Evolutionary conservation across 768 basidiomycete genomes (phyloP), one percentile per base, ranked within the genome.

Genomic region (Tulasnella sp.): DNA sequence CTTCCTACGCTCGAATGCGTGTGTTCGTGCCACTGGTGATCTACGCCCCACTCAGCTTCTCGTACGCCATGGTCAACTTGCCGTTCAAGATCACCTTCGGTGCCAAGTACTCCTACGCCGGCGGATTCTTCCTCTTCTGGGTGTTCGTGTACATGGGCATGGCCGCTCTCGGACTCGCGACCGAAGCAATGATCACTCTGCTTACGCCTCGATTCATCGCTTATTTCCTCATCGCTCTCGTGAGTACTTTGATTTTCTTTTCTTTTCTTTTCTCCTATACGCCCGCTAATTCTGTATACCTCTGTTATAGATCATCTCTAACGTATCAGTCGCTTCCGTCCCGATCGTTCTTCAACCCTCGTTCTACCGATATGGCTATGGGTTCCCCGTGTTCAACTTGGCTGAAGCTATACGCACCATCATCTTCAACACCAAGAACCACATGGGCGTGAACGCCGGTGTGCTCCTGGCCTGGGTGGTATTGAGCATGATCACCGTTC

Each of bases 351-450:
- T 86, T 10, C 83, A 84, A 68, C 80, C 82, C 1, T 79, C 79
- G 80, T 83, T 86, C 80, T 88, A 87, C 78, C 71, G 80, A 74
- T 93, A 93, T 80, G 93, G 92, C 2, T 92, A 90, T 81, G 76
- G 76, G 27, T 87, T 87, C 81, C 93, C 93, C 1, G 93, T 94
- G 82, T 93, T 92, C 83, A 92, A 93, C 81, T 86, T 93, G 39
- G 89, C 90, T 19, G 85, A 86, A 46, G 89, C 91, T 0, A 87
- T 90, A 4, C 87, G 93, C 27, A 86, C 89, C 31, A 86, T 94
- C 76, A 83, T 92, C 24, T 93, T 94, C 81, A 85, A 88, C 48
- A 92, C 92, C 6, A 90, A 89, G 83, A 91, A 92, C 80, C 85
- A 88, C 34, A 83, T 86, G 21, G 84, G 83, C 12, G 82, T 76